Evolutionary conservation across 2,329 filamentous ascomycete genomes (phyloP), one percentile per base, ranked within the genome.

Genomic region (Colletotrichum kahawae): DNA sequence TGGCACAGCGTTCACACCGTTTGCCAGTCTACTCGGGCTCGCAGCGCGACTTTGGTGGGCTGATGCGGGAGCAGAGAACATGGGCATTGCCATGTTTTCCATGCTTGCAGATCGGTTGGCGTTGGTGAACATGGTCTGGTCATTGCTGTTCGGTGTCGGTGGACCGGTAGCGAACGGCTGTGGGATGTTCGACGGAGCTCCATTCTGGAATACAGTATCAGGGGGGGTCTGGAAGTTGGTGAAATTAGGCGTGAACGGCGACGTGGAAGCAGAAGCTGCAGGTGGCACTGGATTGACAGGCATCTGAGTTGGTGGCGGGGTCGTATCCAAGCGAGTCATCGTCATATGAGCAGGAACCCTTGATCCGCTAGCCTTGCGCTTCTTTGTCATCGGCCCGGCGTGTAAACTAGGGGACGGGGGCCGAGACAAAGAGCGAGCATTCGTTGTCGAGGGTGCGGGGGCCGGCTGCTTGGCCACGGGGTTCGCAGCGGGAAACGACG

Each of bases 261-360:
- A 92, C 2, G 87, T 85, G 4, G 87, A 83, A 12, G 84, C 78
- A 16, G 88, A 84, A 79, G 85, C 80, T 78, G 82, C 80, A 70
- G 81, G 78, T 76, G 85, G 80, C 79, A 86, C 80, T 79, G 89
- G 80, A 78, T 83, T 74, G 66, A 79, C 80, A 16, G 79, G 83
- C 81, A 77, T 84, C 77, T 83, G 86, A 77, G 81, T 82, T 77
- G 76, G 78, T 76, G 83, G 84, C 78, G 82, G 88, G 64, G 83
- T 86, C 3, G 91, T 92, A 78, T 97, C 94, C 43, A 97, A 87
- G 70, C 92, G 92, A 3, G 95, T 98, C 95, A 98, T 98, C 9
- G 93, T 90, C 78, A 98, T 84, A 18, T 91, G 92, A 21, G 90
- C 92, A 1, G 95, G 94, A 16, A 97, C 86, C 82, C 95, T 95